These are phyloP conservation scores for Pseudocercospora fijiensis DNA, from an alignment of 2,329 filamentous ascomycete genomes.

Conservation along the genomic window DNA sequence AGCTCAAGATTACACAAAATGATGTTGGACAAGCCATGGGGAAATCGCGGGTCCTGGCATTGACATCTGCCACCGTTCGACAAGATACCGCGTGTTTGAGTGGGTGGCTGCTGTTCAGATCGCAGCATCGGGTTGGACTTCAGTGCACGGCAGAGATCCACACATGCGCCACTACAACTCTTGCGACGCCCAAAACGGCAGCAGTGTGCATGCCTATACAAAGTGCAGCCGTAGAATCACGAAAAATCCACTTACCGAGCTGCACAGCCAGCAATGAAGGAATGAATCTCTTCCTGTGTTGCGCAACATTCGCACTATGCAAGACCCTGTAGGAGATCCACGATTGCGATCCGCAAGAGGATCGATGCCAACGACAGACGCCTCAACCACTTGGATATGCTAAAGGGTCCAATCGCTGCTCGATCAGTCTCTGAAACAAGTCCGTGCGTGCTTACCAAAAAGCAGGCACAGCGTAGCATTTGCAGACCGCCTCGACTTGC, in stretches of 20 bases:
- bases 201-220: conserved; percentile 24
- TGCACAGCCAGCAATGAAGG: conserved; percentile 13
- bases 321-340: conserved; percentile 14
- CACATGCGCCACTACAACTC: conserved; percentile 1
- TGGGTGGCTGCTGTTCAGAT: conserved; percentile 23
- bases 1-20: conserved; percentile 16
- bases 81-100: conserved; percentile 22
- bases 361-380: conserved; percentile 18
- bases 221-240: conserved; percentile 23
- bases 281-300: conserved; percentile 16
- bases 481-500: conserved; percentile 29
- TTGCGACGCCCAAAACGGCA: conserved; percentile 3
- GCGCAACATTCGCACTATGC: conserved; percentile 18
- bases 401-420: conserved; percentile 30
- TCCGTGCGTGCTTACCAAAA: conserved; percentile 28
- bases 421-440: conserved; percentile 33
- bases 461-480: conserved; percentile 24
- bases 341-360: conserved; percentile 14
- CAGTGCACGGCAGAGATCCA: conserved; percentile 18
- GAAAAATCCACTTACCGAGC: conserved; percentile 14
- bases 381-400: conserved; percentile 21
- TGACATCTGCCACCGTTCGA: conserved; percentile 26
- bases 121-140: conserved; percentile 15
- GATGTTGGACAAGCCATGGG: conserved; percentile 10
- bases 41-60: conserved; percentile 17